phyloP scores from a whole-genome alignment of 352 stramenopile genomes.

The Hyaloperonospora brassicae region DNA sequence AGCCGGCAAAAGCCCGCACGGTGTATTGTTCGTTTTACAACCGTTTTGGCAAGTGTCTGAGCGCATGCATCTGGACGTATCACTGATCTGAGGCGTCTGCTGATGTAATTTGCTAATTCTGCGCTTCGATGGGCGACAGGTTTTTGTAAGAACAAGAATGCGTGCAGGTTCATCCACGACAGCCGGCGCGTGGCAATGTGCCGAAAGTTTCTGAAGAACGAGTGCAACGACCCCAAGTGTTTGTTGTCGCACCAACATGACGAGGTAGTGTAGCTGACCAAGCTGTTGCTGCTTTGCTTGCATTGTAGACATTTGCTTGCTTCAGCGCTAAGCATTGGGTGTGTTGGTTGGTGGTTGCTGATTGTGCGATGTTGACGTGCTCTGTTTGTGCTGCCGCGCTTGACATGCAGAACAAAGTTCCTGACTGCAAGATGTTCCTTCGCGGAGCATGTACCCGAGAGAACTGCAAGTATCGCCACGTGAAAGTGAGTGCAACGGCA shows the following conservation, averaged over 20 bases:
- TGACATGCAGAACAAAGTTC: constrained; percentile 65
- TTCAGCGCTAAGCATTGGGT: constrained; percentile 7
- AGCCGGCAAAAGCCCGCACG: constrained; percentile 35
- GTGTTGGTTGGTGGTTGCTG: constrained; percentile 15
- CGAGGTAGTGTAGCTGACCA: constrained; percentile 39
- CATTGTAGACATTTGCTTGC: constrained; percentile 4
- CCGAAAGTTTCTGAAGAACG: constrained; percentile 62
- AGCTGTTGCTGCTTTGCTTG: constrained; percentile 14
- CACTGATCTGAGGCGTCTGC: not conserved
- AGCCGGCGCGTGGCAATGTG: constrained; percentile 77
- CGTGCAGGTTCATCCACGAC: constrained; percentile 77
- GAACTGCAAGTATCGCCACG: constrained; percentile 68
- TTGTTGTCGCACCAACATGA: constrained; percentile 65
- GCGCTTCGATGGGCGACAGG: constrained; percentile 25
- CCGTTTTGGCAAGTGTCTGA: constrained; percentile 54
- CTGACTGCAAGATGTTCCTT: constrained; percentile 73
- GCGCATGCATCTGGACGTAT: not conserved
- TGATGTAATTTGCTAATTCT: constrained; percentile 14
- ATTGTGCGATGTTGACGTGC: constrained; percentile 4
- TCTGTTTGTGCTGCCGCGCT: not conserved
- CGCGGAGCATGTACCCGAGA: constrained; percentile 64
- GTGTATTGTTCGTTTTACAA: constrained; percentile 82
- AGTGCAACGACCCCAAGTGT: constrained; percentile 51
- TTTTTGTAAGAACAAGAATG: constrained; percentile 76
- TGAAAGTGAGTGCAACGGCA: constrained; percentile 67